phyloP scores from a whole-genome alignment of 257 asterid species.

The Parsonsia alboflavescens region DNA sequence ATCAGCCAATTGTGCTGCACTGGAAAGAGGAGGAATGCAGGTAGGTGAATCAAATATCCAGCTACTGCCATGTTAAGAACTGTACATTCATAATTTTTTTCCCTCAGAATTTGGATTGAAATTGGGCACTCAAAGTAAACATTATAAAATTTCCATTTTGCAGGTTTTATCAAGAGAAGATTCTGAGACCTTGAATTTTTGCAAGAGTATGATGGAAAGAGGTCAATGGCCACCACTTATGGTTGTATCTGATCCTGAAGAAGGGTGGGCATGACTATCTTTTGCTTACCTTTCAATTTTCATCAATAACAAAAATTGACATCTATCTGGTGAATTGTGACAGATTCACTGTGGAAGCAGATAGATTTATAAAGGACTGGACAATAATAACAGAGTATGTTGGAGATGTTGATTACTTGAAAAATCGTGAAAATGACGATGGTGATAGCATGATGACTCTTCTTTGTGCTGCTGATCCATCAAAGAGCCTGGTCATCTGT shows the following conservation, averaged over 20 bases:
- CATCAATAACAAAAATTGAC: conserved; percentile 11
- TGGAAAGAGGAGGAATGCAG: conserved; percentile 91
- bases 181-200: conserved; percentile 52
- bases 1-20: conserved; percentile 57
- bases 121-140: background rate
- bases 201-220: conserved; percentile 78
- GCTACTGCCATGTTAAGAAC: background rate
- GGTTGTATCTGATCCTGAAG: conserved; percentile 75
- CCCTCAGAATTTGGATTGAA: background rate
- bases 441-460: conserved; percentile 99
- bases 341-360: conserved; percentile 95
- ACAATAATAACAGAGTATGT: conserved; percentile 91
- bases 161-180: conserved; percentile 70
- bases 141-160: background rate
- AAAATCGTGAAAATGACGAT: conserved; percentile 60
- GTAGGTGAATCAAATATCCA: conserved; percentile 19
- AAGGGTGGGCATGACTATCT: conserved; percentile 47
- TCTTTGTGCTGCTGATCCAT: conserved; percentile 57
- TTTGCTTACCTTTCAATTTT: background rate
- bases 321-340: conserved; percentile 10
- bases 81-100: background rate
- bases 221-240: conserved; percentile 96
- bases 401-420: conserved; percentile 85
- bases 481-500: conserved; percentile 70
- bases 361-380: conserved; percentile 60